Base-by-base conservation (phyloP, 768 basidiomycete genomes). In the Chlorophyllum brunneum region DNA sequence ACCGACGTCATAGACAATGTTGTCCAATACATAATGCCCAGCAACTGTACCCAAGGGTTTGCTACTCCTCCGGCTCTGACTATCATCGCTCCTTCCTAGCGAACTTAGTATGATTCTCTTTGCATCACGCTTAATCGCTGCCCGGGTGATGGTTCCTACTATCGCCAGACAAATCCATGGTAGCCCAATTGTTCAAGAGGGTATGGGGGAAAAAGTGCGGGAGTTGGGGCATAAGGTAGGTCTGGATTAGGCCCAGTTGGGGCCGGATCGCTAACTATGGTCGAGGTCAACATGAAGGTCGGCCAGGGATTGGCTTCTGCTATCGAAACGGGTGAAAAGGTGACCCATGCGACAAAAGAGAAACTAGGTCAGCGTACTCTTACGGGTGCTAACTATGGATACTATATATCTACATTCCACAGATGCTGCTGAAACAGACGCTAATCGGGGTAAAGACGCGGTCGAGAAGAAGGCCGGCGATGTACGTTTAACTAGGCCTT, bases 301-400 rank as follows among this genome's bases (percentile, higher is more conserved):
- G 75, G 77, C 4, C 65, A 75, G 54, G 69, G 70, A 2, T 59
- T 79, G 11, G 77, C 77, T 10, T 70, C 67, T 24, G 77, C 76
- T 1, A 71, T 80, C 42, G 77, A 77, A 20, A 71, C 63, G 11
- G 77, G 78, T 0, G 73, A 79, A 58, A 59, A 75, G 48, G 70
- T 68, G 40, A 67, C 75, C 0, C 47, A 70, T 47, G 56, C 65
- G 8, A 69, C 75, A 1, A 76, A 78, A 52, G 69, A 77, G 20
- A 69, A 67, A 3, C 1, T 80, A 29, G 66, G 78, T 76, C 29
- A 9, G 68, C 54, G n/a, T 13, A 41, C n/a, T 3, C 36, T 23
- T 42, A 49, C 39, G n/a, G 30, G 6, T 30, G 13, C 22, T 13
- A 10, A 27, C 18, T 37, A 16, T 9, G 16, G 4, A 38, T 27